Percentiles rank a stretch among this genome's conserved stretches.
phyloP scores from a whole-genome alignment of 257 asterid genomes.

The Craterostigma plantagineum region DNA sequence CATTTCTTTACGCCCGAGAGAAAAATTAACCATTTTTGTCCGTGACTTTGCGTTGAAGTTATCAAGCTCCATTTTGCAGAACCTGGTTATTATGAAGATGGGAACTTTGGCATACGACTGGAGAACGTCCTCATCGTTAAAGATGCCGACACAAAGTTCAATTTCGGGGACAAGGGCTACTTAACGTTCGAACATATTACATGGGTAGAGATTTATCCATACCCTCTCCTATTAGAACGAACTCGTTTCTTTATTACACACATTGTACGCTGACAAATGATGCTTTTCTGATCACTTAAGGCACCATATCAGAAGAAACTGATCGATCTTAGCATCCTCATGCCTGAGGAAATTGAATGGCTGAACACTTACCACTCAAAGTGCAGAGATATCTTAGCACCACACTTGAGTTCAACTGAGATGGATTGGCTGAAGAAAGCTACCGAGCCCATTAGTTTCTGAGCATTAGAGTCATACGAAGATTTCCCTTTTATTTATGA shows the following conservation, averaged over 20 bases:
- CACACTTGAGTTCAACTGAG: slow-evolving; percentile 44
- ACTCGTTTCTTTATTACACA: neutral
- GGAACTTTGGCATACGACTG: slow-evolving; percentile 82
- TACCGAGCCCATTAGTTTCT: slow-evolving; percentile 42
- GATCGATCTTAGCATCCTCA: slow-evolving; percentile 51
- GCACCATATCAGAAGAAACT: slow-evolving; percentile 80
- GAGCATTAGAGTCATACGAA: slow-evolving; percentile 3
- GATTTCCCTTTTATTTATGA: no score
- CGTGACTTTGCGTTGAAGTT: no score
- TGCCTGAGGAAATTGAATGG: slow-evolving; percentile 73
- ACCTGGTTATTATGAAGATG: slow-evolving; percentile 97
- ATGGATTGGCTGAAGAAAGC: slow-evolving; percentile 76
- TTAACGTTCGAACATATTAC: slow-evolving; percentile 77
- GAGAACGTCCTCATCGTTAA: slow-evolving; percentile 83
- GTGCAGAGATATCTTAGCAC: slow-evolving; percentile 53
- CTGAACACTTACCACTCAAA: slow-evolving; percentile 55
- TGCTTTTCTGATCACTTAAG: slow-evolving; percentile 15
- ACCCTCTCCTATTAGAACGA: neutral
- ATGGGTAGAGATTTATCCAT: slow-evolving; percentile 34
- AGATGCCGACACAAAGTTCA: slow-evolving; percentile 79
- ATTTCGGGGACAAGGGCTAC: slow-evolving; percentile 73
- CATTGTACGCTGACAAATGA: neutral
- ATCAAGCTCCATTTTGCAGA: slow-evolving; percentile 23
- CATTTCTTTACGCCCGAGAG: no score
- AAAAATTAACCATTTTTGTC: no score